A percentile compares a stretch with the other conserved stretches of the same genome.
Evolutionary conservation across 2,329 filamentous ascomycete genomes (phyloP).

Genomic region (Thelonectria rubi): DNA sequence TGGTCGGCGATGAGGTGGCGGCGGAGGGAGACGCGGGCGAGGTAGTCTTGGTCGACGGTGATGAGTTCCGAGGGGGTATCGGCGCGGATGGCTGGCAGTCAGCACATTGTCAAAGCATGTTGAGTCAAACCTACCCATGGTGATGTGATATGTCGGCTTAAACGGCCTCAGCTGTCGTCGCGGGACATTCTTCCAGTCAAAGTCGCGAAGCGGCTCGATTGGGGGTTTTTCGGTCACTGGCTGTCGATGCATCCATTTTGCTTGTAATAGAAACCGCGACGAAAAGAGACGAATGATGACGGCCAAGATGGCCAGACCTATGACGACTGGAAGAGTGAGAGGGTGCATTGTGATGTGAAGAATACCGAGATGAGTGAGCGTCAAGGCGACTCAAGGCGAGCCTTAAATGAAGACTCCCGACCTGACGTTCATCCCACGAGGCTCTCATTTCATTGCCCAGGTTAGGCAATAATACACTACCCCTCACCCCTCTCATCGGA

Average conservation of each 20-base stretch:
- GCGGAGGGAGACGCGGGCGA: slow-evolving; percentile 53
- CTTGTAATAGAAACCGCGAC: background rate
- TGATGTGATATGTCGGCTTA: slow-evolving; percentile 63
- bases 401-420: background rate
- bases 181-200: slow-evolving; percentile 52
- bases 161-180: slow-evolving; percentile 57
- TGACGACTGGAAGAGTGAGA: slow-evolving; percentile 19
- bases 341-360: slow-evolving; percentile 4
- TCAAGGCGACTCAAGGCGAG: background rate
- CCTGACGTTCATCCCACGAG: background rate
- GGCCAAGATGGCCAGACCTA: slow-evolving; percentile 22
- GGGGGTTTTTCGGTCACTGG: slow-evolving; percentile 8
- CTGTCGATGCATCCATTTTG: slow-evolving; percentile 28
- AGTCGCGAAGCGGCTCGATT: slow-evolving; percentile 42
- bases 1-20: slow-evolving; percentile 51
- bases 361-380: background rate
- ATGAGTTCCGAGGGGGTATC: slow-evolving; percentile 60
- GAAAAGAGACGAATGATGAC: slow-evolving; percentile 22
- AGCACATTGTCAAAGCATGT: background rate
- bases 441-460: background rate
- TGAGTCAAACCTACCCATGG: slow-evolving; percentile 55
- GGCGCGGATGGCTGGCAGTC: slow-evolving; percentile 51
- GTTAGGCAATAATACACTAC: slow-evolving; percentile 5
- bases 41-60: slow-evolving; percentile 61
- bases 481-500: slow-evolving; percentile 4